These are phyloP conservation scores for Suhomyces tanzawaensis DNA, from an alignment of 805 yeast genomes.

Conservation along the genomic window DNA sequence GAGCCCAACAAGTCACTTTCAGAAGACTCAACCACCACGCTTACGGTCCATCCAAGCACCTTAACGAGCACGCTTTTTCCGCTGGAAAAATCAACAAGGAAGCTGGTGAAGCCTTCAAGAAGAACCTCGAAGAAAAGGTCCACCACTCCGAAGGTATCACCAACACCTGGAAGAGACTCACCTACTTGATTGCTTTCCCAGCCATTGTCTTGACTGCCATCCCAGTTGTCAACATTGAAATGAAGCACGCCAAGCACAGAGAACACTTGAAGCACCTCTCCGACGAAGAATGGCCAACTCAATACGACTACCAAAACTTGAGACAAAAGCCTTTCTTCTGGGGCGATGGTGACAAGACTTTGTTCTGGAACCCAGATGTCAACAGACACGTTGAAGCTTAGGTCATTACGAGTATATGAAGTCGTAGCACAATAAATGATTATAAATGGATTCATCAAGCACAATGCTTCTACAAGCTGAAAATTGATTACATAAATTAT, in stretches of 20 bases:
- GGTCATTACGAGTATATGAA: not conserved
- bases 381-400: constrained; percentile 77
- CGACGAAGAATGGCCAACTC: constrained; percentile 91
- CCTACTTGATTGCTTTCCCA: constrained; percentile 79
- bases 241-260: constrained; percentile 89
- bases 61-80: constrained; percentile 41
- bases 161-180: constrained; percentile 79
- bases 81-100: constrained; percentile 44
- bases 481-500: constrained; percentile 12
- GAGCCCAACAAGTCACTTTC: constrained; percentile 35
- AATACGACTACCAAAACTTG: constrained; percentile 87
- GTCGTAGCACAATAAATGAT: not conserved
- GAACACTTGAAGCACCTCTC: constrained; percentile 67
- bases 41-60: constrained; percentile 40
- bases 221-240: constrained; percentile 79
- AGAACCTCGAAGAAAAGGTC: constrained; percentile 58
- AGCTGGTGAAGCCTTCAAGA: constrained; percentile 70
- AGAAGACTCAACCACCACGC: constrained; percentile 41
- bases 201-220: constrained; percentile 71
- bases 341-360: constrained; percentile 98
- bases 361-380: constrained; percentile 91
- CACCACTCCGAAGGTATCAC: constrained; percentile 82
- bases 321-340: constrained; percentile 90
- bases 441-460: too few relatives aligned
- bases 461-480: too few relatives aligned